Conservation (phyloP, 2,329 filamentous ascomycete genomes). For the Fusarium setosum region DNA sequence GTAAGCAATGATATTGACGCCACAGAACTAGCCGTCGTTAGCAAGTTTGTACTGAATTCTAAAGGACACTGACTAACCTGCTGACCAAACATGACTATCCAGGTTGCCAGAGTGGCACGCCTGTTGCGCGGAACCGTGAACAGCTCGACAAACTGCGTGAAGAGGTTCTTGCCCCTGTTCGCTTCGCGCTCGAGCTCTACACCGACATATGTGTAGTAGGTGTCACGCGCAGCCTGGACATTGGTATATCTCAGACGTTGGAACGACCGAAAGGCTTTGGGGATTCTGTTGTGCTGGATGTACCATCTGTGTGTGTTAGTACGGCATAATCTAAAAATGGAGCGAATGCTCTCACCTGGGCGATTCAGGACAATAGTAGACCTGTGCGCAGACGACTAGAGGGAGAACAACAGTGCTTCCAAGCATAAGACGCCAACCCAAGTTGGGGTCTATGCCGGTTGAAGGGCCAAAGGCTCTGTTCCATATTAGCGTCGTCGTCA, state of each 20-base stretch:
- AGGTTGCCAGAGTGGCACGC: background rate
- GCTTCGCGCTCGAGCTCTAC: background rate
- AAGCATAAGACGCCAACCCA: background rate
- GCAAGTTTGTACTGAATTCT: background rate
- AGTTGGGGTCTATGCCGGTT: background rate
- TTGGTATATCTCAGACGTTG: background rate
- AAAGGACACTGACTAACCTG: background rate
- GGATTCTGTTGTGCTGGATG: constrained; percentile 1
- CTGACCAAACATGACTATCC: constrained; percentile 3
- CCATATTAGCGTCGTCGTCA: background rate
- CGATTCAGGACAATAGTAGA: background rate
- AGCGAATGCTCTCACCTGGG: background rate
- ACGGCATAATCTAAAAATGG: background rate
- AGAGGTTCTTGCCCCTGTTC: background rate
- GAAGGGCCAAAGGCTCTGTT: background rate
- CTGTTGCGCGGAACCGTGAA: background rate
- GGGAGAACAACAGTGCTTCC: background rate
- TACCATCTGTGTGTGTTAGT: background rate
- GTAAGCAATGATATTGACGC: constrained; percentile 2
- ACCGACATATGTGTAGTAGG: background rate
- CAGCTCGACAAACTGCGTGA: constrained; percentile 1
- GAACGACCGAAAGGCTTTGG: background rate
- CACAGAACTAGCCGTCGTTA: background rate
- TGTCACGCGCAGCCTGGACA: background rate
- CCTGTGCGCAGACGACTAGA: background rate